Evolutionary conservation across 225 moss, liverwort and hornwort genomes (phyloP), one percentile per base, ranked within the genome.

Genomic region (Polytrichum formosum): DNA sequence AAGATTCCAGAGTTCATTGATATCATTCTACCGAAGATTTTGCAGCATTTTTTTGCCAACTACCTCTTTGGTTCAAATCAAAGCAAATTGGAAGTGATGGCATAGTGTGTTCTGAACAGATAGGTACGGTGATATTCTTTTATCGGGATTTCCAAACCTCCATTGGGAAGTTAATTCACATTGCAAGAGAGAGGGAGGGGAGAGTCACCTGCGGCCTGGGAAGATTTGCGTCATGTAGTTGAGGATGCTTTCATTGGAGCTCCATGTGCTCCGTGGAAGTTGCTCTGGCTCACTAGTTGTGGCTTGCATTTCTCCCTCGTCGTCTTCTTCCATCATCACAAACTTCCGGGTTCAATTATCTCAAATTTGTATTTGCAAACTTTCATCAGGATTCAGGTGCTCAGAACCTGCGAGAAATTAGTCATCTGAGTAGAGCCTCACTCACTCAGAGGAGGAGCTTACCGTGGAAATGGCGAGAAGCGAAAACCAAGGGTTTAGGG

Each of bases 1-100:
- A 35, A 98, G 66, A 71, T 76, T 78, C 56, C 94, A 76, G 53
- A 98, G 80, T 75, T 94, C 88, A 26, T 79, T 83, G 64, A 92
- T 87, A 72, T 94, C 88, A 54, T 82, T 86, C 82, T 90, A 67
- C 77, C 66, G 63, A 46, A 4, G 4, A 46, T 13, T 2, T 10
- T 46, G 46, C 16, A 46, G 16, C 3, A 46, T 13, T 46, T 16
- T 46, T 22, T 7, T 22, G 9, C 26, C 20, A 2, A 10, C n/a
- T 37, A 26, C 26, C 25, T 22, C 10, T 37, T 22, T 37, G 18
- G 26, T 22, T 35, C 22, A 37, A 18, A 53, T 65, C 37, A 65
- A 46, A 18, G 20, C 29, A 28, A 63, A 29, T 28, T n/a, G 25
- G 60, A 60, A 22, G 23, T 9, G 23, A 29, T 6, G 25, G 25